phyloP scores from a whole-genome alignment of 2,329 filamentous ascomycete species.

The Exophiala mesophila region DNA sequence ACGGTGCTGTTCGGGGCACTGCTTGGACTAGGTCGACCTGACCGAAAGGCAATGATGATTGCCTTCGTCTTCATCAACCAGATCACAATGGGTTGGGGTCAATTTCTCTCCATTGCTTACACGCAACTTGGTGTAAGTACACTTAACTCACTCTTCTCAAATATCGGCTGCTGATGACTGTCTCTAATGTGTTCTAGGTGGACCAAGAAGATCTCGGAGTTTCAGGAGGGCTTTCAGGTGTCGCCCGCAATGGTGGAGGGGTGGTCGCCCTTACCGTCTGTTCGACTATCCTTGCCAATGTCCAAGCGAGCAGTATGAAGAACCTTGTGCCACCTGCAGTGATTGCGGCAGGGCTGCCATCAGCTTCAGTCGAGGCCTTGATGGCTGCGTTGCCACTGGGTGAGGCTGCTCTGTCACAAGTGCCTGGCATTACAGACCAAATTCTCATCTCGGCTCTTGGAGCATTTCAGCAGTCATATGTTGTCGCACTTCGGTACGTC shows the following conservation, averaged over 20 bases:
- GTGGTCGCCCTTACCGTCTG: conserved; percentile 40
- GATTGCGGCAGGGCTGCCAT: conserved; percentile 32
- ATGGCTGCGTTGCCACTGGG: conserved; percentile 5
- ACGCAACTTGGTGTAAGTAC: conserved; percentile 45
- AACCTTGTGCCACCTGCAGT: conserved; percentile 34
- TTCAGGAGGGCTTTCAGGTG: conserved; percentile 40
- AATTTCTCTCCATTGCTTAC: conserved; percentile 46
- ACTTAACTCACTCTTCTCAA: background rate
- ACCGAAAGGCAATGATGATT: too few relatives aligned
- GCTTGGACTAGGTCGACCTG: too few relatives aligned
- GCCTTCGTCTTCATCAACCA: conserved; percentile 43
- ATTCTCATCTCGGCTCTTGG: background rate
- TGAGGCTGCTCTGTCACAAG: background rate
- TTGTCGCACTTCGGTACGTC: conserved; percentile 4
- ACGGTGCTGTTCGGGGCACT: too few relatives aligned
- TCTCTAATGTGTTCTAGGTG: too few relatives aligned
- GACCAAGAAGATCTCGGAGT: conserved; percentile 46
- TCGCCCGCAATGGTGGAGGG: conserved; percentile 41
- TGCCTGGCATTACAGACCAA: conserved; percentile 1
- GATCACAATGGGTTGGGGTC: conserved; percentile 43
- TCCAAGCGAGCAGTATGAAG: conserved; percentile 3
- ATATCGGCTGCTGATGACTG: background rate
- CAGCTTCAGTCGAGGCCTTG: conserved; percentile 1
- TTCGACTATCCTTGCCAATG: conserved; percentile 38
- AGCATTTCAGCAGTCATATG: conserved; percentile 4